Base-by-base conservation (phyloP, 192 early-diverging fungal genomes). In the Chytriomyces hyalinus region DNA sequence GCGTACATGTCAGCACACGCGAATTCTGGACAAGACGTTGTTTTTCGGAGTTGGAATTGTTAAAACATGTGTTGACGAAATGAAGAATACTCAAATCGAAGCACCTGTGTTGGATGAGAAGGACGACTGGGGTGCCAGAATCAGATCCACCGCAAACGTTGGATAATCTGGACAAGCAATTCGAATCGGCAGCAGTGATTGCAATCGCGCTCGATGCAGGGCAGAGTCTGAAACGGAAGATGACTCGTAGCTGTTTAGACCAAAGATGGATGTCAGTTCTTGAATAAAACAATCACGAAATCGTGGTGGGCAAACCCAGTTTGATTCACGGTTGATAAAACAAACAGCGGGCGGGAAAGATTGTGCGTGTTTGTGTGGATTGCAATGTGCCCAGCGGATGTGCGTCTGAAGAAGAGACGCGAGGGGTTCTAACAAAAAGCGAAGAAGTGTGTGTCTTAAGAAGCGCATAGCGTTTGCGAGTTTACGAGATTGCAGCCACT, bases 1-100 rank as follows among this genome's bases (percentile, higher is more conserved):
- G 26, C 69, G 15, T 71, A 71, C 69, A 71, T 71, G 8, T 71
- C 69, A 22, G 36, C 49, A 6, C 49, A 71, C 8, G 8, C 17
- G 36, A 71, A 71, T 51, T 71, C 69, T 17, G 57, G 24, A 26
- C 24, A 26, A 26, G 24, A 26, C 24, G 24, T 26, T 26, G 0
- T 26, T 51, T 9, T 5, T 36, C 28, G 28, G 20, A 57, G 3
- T 17, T 57, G 13, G 20, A 57, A 57, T 13, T 20, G 15, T 13
- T n/a, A 57, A n/a, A 57, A n/a, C 53, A 2, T 0, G 1, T n/a
- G 20, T 57, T 26, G 0, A 26, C 24, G 0, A 57, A 20, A n/a
- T 11, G 53, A 57, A 20, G 2, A 5, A 20, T 20, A 57, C 0
- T 20, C 13, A 2, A 20, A 4, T n/a, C 53, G 53, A 3, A 4